These are phyloP conservation scores for Candida pseudoviswanathii DNA, from an alignment of 1,139 yeast genomes.

Conservation along the genomic window DNA sequence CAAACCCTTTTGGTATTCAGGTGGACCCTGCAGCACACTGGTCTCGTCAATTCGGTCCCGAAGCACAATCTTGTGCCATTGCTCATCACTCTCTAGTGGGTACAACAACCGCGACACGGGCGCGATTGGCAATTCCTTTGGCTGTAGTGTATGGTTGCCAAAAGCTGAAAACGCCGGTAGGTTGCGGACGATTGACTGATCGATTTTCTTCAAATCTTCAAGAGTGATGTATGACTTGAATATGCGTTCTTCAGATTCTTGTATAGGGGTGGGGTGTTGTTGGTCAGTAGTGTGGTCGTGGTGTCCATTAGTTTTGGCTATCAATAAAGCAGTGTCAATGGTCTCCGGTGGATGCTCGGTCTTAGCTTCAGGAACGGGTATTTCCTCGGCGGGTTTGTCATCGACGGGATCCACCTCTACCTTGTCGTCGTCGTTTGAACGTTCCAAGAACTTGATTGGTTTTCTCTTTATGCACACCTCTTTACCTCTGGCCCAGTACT, in stretches of 20 bases:
- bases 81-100: slow-evolving; percentile 63
- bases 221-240: slow-evolving; percentile 56
- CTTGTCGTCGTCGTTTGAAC: neutral
- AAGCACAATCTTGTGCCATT: slow-evolving; percentile 62
- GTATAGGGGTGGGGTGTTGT: neutral
- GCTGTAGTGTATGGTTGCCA: slow-evolving; percentile 24
- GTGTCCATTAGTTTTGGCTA: neutral
- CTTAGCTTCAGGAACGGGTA: slow-evolving; percentile 11
- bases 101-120: slow-evolving; percentile 53
- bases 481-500: slow-evolving; percentile 79
- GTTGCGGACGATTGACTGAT: slow-evolving; percentile 55
- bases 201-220: slow-evolving; percentile 55
- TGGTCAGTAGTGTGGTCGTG: neutral
- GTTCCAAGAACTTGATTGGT: slow-evolving; percentile 19
- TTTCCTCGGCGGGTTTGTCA: slow-evolving; percentile 8
- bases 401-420: neutral
- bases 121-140: slow-evolving; percentile 24
- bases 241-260: neutral
- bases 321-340: slow-evolving; percentile 11
- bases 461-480: slow-evolving; percentile 57
- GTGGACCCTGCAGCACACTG: slow-evolving; percentile 24
- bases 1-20: slow-evolving; percentile 55
- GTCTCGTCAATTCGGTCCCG: slow-evolving; percentile 41
- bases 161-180: slow-evolving; percentile 59
- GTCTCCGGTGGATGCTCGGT: slow-evolving; percentile 13